phyloP scores from a whole-genome alignment of 805 yeast species.

The Saturnispora zaruensis region DNA sequence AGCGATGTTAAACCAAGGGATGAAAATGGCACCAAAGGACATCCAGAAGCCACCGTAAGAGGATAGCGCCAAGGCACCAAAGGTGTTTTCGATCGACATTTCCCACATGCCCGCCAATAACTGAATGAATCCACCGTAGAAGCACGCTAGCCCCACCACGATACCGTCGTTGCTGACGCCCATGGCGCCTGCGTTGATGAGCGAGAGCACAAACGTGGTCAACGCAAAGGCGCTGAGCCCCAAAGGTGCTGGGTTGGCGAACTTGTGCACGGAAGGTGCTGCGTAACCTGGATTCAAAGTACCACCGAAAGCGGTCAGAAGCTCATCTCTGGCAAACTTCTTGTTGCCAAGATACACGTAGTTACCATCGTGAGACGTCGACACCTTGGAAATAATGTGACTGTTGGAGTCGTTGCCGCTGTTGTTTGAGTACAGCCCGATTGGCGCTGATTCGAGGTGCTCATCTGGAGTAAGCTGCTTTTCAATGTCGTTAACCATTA shows the following conservation, averaged over 20 bases:
- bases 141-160: constrained; percentile 57
- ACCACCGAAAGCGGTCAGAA: constrained; percentile 74
- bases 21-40: constrained; percentile 56
- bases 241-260: constrained; percentile 70
- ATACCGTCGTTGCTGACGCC: constrained; percentile 54
- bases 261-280: constrained; percentile 46
- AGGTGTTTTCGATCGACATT: constrained; percentile 66
- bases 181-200: constrained; percentile 58
- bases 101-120: constrained; percentile 70
- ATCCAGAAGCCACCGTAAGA: constrained; percentile 74
- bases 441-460: constrained; percentile 19
- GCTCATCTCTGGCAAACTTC: constrained; percentile 53
- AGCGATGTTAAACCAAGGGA: constrained; percentile 50
- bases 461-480: constrained; percentile 16
- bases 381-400: constrained; percentile 20
- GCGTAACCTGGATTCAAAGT: constrained; percentile 61
- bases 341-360: constrained; percentile 65
- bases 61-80: constrained; percentile 57
- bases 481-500: constrained; percentile 16
- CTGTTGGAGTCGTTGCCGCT: constrained; percentile 1
- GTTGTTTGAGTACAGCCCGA: constrained; percentile 16
- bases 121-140: constrained; percentile 69
- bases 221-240: constrained; percentile 67
- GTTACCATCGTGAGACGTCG: constrained; percentile 51
- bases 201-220: constrained; percentile 56